A percentile compares a stretch with the other conserved stretches of the same genome.
phyloP scores from a whole-genome alignment of 1,284 basidiomycete genomes.

The Ustilago bromivora region DNA sequence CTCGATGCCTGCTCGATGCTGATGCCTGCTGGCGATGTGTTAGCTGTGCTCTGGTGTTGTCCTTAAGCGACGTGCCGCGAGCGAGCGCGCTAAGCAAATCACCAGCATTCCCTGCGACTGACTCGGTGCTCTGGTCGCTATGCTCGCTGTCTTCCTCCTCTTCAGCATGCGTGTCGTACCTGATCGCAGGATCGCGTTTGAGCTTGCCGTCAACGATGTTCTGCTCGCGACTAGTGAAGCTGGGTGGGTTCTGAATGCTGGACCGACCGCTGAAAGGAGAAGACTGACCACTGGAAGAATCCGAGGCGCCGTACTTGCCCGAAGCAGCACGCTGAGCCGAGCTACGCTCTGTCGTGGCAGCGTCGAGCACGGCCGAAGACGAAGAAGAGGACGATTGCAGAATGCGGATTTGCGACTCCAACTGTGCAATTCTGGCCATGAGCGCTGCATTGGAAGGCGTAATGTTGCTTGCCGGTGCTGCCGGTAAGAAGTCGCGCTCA shows the following conservation, averaged over 20 bases:
- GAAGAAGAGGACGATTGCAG: constrained; percentile 38
- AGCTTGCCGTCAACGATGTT: neutral
- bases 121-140: constrained; percentile 40
- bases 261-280: constrained; percentile 30
- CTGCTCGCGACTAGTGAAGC: constrained; percentile 45
- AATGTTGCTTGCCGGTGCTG: constrained; percentile 38
- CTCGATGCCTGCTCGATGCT: neutral
- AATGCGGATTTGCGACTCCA: constrained; percentile 49
- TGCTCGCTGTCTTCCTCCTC: constrained; percentile 35
- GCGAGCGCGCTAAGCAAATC: constrained; percentile 38
- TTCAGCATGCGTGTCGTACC: neutral
- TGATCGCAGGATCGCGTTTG: constrained; percentile 1
- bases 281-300: constrained; percentile 29
- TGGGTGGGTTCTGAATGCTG: constrained; percentile 30
- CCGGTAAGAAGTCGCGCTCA: constrained; percentile 49
- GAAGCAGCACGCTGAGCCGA: constrained; percentile 7
- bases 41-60: constrained; percentile 2
- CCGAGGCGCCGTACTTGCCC: constrained; percentile 20
- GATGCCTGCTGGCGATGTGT: constrained; percentile 1
- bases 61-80: constrained; percentile 26
- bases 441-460: constrained; percentile 51
- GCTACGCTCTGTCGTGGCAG: constrained; percentile 16
- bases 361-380: constrained; percentile 20
- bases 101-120: constrained; percentile 35
- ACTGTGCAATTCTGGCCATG: constrained; percentile 54